Evolutionary conservation across 2,329 filamentous ascomycete species (phyloP).

Genomic region (Paraconiothyrium sp.): DNA sequence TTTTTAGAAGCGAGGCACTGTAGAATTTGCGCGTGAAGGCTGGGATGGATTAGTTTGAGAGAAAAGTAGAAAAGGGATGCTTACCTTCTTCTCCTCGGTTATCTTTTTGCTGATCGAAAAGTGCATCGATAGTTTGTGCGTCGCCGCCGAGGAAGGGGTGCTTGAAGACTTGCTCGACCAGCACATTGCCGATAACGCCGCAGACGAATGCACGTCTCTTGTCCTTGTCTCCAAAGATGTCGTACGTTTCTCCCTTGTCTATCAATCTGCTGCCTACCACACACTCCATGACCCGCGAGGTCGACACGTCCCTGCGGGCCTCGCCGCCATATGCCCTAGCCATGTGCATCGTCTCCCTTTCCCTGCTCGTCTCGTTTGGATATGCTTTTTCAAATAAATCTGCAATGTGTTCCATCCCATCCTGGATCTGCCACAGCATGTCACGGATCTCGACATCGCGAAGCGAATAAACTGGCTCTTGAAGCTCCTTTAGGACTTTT

Average conservation of each 20-base stretch:
- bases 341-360: background rate
- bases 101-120: conserved; percentile 24
- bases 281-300: conserved; percentile 34
- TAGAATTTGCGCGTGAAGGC: conserved; percentile 7
- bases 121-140: conserved; percentile 9
- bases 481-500: conserved; percentile 2
- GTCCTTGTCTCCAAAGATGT: conserved; percentile 30
- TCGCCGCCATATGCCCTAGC: background rate
- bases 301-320: conserved; percentile 23
- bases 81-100: conserved; percentile 34
- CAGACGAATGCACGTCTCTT: conserved; percentile 35
- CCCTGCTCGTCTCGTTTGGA: too few species aligned
- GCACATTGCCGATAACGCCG: conserved; percentile 41
- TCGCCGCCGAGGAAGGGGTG: conserved; percentile 37
- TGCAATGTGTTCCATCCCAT: conserved; percentile 29
- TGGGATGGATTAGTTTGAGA: background rate
- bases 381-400: conserved; percentile 16
- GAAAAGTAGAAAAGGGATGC: conserved; percentile 18
- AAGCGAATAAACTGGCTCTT: conserved; percentile 36
- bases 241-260: conserved; percentile 33
- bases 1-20: background rate
- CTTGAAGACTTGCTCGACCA: conserved; percentile 42
- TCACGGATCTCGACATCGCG: conserved; percentile 41
- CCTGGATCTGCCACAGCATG: conserved; percentile 26
- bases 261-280: conserved; percentile 37